A percentile compares a stretch with the other conserved stretches of the same genome.
Conservation (phyloP, 2,329 filamentous ascomycete genomes). For the Orbilia javanica region DNA sequence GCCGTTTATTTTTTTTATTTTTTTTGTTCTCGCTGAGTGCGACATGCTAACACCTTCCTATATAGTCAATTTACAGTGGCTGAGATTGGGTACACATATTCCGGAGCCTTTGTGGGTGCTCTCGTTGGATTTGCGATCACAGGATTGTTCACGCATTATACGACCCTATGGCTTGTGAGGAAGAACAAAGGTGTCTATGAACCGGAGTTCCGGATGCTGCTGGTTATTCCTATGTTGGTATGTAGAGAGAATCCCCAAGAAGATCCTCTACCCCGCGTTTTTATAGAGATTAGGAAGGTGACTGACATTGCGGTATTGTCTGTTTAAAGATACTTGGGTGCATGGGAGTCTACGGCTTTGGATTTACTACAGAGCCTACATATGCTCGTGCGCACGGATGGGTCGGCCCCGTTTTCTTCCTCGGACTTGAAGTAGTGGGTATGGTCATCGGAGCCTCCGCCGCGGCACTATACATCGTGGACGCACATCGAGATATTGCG, state of each 20-base stretch:
- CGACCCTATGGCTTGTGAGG: constrained; percentile 77
- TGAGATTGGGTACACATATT: constrained; percentile 87
- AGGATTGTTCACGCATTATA: constrained; percentile 79
- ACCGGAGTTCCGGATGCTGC: constrained; percentile 83
- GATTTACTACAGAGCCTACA: constrained; percentile 73
- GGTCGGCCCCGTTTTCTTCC: constrained; percentile 82
- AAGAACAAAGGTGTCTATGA: constrained; percentile 86
- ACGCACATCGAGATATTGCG: constrained; percentile 89
- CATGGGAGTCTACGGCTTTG: constrained; percentile 76
- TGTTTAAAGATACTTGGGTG: constrained; percentile 41
- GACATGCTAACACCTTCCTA: constrained; percentile 73
- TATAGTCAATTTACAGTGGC: constrained; percentile 81
- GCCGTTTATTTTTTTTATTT: background rate
- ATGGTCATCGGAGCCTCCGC: constrained; percentile 94
- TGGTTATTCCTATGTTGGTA: constrained; percentile 85
- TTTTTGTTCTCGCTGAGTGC: background rate
- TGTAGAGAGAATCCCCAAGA: constrained; percentile 66
- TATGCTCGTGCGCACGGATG: constrained; percentile 76
- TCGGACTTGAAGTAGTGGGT: constrained; percentile 83
- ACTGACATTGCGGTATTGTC: background rate
- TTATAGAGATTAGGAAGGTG: constrained; percentile 18
- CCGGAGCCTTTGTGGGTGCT: constrained; percentile 85
- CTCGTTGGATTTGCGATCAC: constrained; percentile 81
- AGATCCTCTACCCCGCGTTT: constrained; percentile 70
- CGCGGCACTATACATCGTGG: constrained; percentile 87